Evolutionary conservation across 1,284 basidiomycete species (phyloP).

Genomic region (Inonotus hispidus): DNA sequence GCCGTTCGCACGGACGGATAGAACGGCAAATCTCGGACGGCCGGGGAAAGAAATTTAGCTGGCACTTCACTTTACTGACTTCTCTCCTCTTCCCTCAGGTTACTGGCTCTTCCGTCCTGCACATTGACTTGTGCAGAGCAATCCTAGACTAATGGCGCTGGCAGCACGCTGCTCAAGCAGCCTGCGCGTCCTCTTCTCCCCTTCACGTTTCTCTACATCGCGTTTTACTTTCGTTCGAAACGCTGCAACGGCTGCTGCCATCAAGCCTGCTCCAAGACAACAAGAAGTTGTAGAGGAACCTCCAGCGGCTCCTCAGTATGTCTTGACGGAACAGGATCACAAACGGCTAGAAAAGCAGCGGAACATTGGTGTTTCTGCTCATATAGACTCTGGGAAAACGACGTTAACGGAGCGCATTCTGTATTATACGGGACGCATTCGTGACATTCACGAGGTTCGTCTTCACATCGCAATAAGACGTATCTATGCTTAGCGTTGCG

Average conservation of each 20-base stretch:
- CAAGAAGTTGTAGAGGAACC: background rate
- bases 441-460: slow-evolving; percentile 93
- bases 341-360: slow-evolving; percentile 59
- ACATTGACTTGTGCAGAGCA: slow-evolving; percentile 17
- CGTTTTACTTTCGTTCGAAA: slow-evolving; percentile 6
- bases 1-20: background rate
- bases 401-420: slow-evolving; percentile 97
- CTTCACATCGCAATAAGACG: slow-evolving; percentile 5
- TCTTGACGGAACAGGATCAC: slow-evolving; percentile 54
- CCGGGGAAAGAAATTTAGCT: background rate
- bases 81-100: background rate
- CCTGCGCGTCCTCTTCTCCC: background rate
- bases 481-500: background rate
- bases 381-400: slow-evolving; percentile 98
- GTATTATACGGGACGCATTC: slow-evolving; percentile 95
- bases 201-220: background rate
- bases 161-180: slow-evolving; percentile 4
- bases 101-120: background rate
- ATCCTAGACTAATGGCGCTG: slow-evolving; percentile 8
- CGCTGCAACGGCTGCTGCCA: slow-evolving; percentile 21
- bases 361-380: slow-evolving; percentile 85
- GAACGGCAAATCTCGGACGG: background rate
- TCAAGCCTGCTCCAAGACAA: slow-evolving; percentile 12
- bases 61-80: background rate
- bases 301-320: slow-evolving; percentile 6